Evolutionary conservation across 257 asterid species (phyloP).

Genomic region (Cinchona pubescens): DNA sequence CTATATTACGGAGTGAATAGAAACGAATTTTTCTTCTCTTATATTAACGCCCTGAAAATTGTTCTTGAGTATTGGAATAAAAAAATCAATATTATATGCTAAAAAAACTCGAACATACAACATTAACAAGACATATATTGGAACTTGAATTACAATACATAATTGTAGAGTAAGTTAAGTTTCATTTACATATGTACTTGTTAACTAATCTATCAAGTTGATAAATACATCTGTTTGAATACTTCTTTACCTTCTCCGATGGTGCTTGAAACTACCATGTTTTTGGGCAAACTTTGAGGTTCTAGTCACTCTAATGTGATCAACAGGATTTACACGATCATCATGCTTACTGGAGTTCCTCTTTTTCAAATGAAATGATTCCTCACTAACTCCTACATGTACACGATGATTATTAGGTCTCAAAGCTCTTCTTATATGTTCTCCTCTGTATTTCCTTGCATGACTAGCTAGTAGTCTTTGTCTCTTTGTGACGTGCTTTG

Average conservation of each 20-base stretch:
- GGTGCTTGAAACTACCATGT: conserved; percentile 30
- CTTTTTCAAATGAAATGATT: conserved; percentile 25
- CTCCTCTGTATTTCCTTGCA: conserved; percentile 34
- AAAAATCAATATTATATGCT: too few species aligned
- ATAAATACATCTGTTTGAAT: not conserved
- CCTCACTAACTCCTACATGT: conserved; percentile 27
- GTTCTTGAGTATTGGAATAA: too few species aligned
- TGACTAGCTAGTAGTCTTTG: conserved; percentile 15
- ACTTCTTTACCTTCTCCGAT: conserved; percentile 16
- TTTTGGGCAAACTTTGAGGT: conserved; percentile 48
- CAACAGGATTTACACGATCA: conserved; percentile 28
- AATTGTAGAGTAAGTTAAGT: not conserved
- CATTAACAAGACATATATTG: too few species aligned
- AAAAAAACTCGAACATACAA: too few species aligned
- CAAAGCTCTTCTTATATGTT: conserved; percentile 52
- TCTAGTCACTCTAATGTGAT: conserved; percentile 47
- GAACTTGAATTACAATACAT: too few species aligned
- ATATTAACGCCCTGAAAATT: too few species aligned
- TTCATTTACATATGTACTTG: not conserved
- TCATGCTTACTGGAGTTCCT: conserved; percentile 15
- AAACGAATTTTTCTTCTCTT: too few species aligned
- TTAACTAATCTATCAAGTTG: not conserved
- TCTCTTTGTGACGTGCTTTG: conserved; percentile 10
- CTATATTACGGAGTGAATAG: too few species aligned
- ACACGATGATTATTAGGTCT: conserved; percentile 50